Base-by-base conservation (phyloP, 371 early-diverging fungal genomes). In the Syncephalis plumigaleata region DNA sequence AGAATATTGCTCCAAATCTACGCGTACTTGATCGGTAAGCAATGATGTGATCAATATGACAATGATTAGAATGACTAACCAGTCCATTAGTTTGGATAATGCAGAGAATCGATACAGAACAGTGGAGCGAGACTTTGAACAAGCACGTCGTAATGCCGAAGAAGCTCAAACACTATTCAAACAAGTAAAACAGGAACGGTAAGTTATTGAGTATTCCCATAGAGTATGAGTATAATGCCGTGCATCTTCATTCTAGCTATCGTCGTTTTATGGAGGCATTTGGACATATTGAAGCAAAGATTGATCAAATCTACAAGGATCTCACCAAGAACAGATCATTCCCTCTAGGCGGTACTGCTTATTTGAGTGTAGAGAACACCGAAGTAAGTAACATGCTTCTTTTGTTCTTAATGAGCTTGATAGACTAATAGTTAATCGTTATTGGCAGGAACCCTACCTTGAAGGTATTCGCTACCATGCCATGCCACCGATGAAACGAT, bases 401-500 rank as follows among this genome's bases (percentile, higher is more conserved):
- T 27, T 20, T 7, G 17, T 13, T 23, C 21, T 16, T 44, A n/a
- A 27, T 43, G 4, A 22, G 1, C 4, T 36, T 18, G 44, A 16
- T 7, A 11, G 46, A 2, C 36, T 40, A 23, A 9, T 39, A 7
- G 15, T n/a, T 3, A 47, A 17, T 51, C 23, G 17, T 9, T 31
- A 73, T 7, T 4, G 4, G 7, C 11, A 31, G 55, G 97, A 98
- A 57, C 99, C 99, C 2, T 98, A 90, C 55, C 58, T 83, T 45
- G 81, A 82, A 49, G 94, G 95, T 13, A 77, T 98, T 44, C 84
- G 86, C 55, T 98, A 93, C 68, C 97, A 98, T 61, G 94, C 98
- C 0, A 96, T 98, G 96, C 98, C 99, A 3, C 99, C 99, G 3
- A 82, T 90, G 79, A 99, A 99, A 70, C 80, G 94, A 36, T 99